Conservation (phyloP, 768 basidiomycete species). For the Phanerodontia chrysosporium region DNA sequence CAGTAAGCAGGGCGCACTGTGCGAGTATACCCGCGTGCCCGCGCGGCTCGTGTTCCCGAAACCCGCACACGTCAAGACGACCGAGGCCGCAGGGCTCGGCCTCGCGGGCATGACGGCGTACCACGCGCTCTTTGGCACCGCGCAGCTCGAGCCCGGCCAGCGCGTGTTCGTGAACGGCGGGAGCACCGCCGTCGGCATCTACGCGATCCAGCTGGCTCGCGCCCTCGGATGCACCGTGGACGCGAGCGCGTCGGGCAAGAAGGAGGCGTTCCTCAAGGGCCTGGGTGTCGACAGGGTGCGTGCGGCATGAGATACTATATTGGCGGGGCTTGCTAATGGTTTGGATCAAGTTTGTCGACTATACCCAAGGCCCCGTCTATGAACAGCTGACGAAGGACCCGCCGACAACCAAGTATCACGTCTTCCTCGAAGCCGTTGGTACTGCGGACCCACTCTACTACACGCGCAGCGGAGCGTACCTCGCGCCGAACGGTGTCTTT, state of each 20-base stretch:
- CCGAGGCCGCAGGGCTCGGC: slow-evolving; percentile 58
- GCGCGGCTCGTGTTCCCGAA: slow-evolving; percentile 36
- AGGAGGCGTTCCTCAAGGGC: slow-evolving; percentile 50
- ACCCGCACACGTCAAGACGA: slow-evolving; percentile 47
- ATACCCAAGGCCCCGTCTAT: slow-evolving; percentile 47
- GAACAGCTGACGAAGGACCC: slow-evolving; percentile 41
- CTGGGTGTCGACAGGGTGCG: slow-evolving; percentile 66
- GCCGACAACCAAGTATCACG: slow-evolving; percentile 48
- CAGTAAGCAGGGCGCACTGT: slow-evolving; percentile 44
- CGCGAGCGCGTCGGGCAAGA: slow-evolving; percentile 56
- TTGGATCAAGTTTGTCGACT: slow-evolving; percentile 48
- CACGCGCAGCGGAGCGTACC: slow-evolving; percentile 44
- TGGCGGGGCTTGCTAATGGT: too few species aligned
- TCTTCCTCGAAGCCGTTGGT: slow-evolving; percentile 59
- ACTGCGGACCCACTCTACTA: slow-evolving; percentile 46
- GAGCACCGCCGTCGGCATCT: slow-evolving; percentile 62
- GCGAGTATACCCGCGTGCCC: slow-evolving; percentile 51
- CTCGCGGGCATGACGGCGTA: slow-evolving; percentile 59
- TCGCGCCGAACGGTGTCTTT: slow-evolving; percentile 50
- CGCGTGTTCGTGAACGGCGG: slow-evolving; percentile 69
- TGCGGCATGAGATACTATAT: too few species aligned
- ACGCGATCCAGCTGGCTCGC: slow-evolving; percentile 73
- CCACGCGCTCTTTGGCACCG: slow-evolving; percentile 45
- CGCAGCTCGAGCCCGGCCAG: slow-evolving; percentile 51
- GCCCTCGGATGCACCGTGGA: slow-evolving; percentile 53